Evolutionary conservation across 495 filamentous ascomycete species (phyloP), one percentile per base, ranked within the genome.

Genomic region (Clavariopsis aquatica): DNA sequence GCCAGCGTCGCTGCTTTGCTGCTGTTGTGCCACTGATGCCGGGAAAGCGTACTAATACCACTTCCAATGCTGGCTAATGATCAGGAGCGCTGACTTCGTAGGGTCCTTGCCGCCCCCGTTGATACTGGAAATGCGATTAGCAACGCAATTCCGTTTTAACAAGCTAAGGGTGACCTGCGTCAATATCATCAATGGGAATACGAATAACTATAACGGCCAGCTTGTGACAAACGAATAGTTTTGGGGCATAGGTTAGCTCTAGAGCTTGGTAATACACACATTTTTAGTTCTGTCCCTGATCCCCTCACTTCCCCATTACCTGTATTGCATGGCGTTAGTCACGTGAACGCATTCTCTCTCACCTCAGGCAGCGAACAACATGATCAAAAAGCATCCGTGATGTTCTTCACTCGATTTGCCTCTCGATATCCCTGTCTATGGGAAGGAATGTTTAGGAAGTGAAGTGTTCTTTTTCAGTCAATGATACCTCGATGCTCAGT

Each of bases 1-100:
- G 76, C 84, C 84, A 13, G 81, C 80, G 1, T 79, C 83, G 3
- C 72, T 87, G 22, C 80, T 87, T 46, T 85, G 84, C 73, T 82
- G 84, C 8, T 87, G 84, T 71, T 81, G 82, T 57, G 73, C 77
- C 53, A 85, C 83, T 15, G 74, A 85, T 65, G 77, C 75, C 1
- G 84, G 84, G 19, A 83, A 83, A 71, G 80, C 81, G 84, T 85
- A 73, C 69, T 77, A 73, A 57, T 22, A 55, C 47, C 1, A n/a
- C 45, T 26, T 43, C 29, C 46, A 31, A 13, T n/a, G 9, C 19
- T 29, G 26, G 1, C 19, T 1, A 20, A 22, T 55, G 29, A 17
- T 29, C 60, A 26, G 52, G 52, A 49, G 22, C 38, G 15, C 19
- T 55, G 12, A 31, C 13, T 34, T 47, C 10, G 10, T 22, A 87